Evolutionary conservation across 2,329 filamentous ascomycete genomes (phyloP).

Genomic region (Mariannaea sp.): DNA sequence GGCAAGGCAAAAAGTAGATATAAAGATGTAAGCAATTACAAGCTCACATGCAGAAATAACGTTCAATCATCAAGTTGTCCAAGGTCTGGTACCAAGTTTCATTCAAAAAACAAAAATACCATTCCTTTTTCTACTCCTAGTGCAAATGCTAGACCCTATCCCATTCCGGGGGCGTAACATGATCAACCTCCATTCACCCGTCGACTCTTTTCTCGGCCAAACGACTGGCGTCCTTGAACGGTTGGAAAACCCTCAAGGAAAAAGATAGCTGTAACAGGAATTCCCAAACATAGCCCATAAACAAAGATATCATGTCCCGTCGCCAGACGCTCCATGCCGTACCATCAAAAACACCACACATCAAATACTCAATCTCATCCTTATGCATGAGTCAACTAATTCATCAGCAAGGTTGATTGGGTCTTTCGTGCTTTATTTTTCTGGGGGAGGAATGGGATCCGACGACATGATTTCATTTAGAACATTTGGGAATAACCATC

Average conservation of each 20-base stretch:
- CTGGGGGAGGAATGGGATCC: slow-evolving; percentile 34
- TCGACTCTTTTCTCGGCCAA: slow-evolving; percentile 28
- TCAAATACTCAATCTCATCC: slow-evolving; percentile 29
- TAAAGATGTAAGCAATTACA: not conserved
- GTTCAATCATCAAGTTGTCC: slow-evolving; percentile 20
- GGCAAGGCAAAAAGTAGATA: not conserved
- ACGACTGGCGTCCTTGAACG: slow-evolving; percentile 37
- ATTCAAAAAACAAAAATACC: slow-evolving; percentile 38
- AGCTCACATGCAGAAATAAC: slow-evolving; percentile 1
- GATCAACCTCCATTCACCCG: slow-evolving; percentile 36
- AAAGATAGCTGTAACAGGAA: slow-evolving; percentile 7
- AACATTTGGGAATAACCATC: slow-evolving; percentile 44
- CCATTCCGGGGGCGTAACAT: slow-evolving; percentile 39
- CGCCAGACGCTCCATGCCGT: slow-evolving; percentile 2
- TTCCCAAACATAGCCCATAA: slow-evolving; percentile 10
- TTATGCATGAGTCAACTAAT: slow-evolving; percentile 27
- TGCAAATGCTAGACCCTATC: slow-evolving; percentile 44
- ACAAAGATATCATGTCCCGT: not conserved
- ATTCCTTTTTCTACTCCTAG: slow-evolving; percentile 46
- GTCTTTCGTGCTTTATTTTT: slow-evolving; percentile 46
- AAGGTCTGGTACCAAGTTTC: slow-evolving; percentile 29
- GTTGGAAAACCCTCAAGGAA: slow-evolving; percentile 3
- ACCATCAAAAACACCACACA: slow-evolving; percentile 25
- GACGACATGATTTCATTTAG: slow-evolving; percentile 44
- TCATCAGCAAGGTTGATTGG: slow-evolving; percentile 36